Conservation (phyloP, 768 basidiomycete genomes). For the Lyophyllum shimeji region DNA sequence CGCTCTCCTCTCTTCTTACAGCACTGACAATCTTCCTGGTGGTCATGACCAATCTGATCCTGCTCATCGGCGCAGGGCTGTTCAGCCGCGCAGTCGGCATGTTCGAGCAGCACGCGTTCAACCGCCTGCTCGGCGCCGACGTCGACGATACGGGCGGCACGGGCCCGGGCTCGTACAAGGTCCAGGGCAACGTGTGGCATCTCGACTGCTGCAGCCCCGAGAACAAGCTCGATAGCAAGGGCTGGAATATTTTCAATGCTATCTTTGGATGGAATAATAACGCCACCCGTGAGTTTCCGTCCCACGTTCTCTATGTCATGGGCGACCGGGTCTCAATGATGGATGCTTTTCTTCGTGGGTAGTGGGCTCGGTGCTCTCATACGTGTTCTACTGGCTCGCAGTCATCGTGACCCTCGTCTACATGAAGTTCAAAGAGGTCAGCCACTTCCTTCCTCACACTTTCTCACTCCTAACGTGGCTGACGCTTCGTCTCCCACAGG, state of each 20-base stretch:
- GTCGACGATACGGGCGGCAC: conserved; percentile 66
- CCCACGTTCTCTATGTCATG: background rate
- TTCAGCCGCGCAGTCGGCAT: conserved; percentile 77
- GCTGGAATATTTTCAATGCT: conserved; percentile 83
- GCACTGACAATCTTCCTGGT: conserved; percentile 87
- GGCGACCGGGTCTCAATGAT: too few relatives aligned
- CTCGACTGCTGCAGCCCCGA: conserved; percentile 77
- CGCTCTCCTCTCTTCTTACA: conserved; percentile 20
- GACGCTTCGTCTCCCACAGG: conserved; percentile 34
- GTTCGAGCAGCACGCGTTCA: conserved; percentile 72
- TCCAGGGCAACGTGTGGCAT: conserved; percentile 87
- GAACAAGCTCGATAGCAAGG: conserved; percentile 45
- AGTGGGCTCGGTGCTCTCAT: conserved; percentile 81
- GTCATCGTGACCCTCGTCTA: conserved; percentile 66
- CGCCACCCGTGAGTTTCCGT: conserved; percentile 55
- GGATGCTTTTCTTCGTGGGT: background rate
- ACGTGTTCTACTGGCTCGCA: conserved; percentile 91
- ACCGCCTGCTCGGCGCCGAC: conserved; percentile 67
- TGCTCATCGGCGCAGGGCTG: conserved; percentile 93
- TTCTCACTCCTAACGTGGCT: background rate
- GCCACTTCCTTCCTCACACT: background rate
- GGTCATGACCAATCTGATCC: conserved; percentile 86
- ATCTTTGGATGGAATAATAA: conserved; percentile 90
- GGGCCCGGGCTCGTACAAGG: conserved; percentile 84
- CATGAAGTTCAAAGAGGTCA: conserved; percentile 64